phyloP scores from a whole-genome alignment of 768 basidiomycete species.

The Pulveroboletus sp. region DNA sequence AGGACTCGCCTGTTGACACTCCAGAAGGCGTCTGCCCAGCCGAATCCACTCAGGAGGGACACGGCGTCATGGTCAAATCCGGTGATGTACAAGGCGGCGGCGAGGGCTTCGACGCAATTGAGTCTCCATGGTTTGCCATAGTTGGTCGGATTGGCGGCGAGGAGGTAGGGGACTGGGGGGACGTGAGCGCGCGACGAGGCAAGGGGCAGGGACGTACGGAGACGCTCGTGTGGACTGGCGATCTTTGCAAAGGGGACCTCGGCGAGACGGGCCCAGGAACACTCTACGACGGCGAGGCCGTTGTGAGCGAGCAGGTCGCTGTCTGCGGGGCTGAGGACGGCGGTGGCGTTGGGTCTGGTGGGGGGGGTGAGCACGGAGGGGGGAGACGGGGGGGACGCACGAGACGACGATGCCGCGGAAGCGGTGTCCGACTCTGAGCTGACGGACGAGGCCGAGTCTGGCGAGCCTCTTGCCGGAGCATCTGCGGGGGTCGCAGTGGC shows the following conservation, averaged over 20 bases:
- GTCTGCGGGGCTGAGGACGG: constrained; percentile 78
- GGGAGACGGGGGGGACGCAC: constrained; percentile 37
- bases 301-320: constrained; percentile 65
- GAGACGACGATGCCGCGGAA: constrained; percentile 93
- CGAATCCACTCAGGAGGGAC: constrained; percentile 71
- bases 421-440: constrained; percentile 76
- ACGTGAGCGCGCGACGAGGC: background rate
- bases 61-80: constrained; percentile 83
- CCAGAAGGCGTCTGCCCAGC: constrained; percentile 89
- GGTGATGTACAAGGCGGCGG: constrained; percentile 92
- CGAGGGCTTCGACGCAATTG: constrained; percentile 92
- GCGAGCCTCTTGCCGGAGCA: constrained; percentile 90
- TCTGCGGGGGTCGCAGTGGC: constrained; percentile 90
- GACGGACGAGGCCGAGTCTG: constrained; percentile 77
- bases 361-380: background rate
- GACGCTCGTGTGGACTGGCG: constrained; percentile 84
- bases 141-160: constrained; percentile 96
- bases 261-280: constrained; percentile 94
- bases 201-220: constrained; percentile 53
- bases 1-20: constrained; percentile 66
- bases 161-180: constrained; percentile 85
- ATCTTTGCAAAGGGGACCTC: constrained; percentile 96
- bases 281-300: constrained; percentile 96
- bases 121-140: constrained; percentile 97
- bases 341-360: constrained; percentile 75